These are phyloP conservation scores for Geotrichum klebahnii DNA, from an alignment of 1,139 yeast genomes.

Conservation along the genomic window DNA sequence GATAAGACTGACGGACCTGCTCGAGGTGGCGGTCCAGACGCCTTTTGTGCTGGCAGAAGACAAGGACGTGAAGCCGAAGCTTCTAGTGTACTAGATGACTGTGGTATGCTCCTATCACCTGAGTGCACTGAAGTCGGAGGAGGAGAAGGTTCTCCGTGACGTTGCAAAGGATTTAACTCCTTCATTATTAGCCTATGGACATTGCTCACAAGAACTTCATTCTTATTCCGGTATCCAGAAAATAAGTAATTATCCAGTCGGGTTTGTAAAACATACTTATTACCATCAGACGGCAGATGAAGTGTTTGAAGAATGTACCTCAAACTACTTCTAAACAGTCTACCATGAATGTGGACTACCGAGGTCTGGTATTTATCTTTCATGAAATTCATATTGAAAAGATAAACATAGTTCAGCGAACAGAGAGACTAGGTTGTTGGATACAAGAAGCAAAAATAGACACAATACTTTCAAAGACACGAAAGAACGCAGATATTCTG, in stretches of 20 bases:
- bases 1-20: too few relatives aligned
- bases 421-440: too few relatives aligned
- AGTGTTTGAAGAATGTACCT: slow-evolving; percentile 30
- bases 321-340: slow-evolving; percentile 33
- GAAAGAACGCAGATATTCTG: too few relatives aligned
- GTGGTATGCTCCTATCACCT: too few relatives aligned
- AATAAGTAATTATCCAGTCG: slow-evolving; percentile 28
- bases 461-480: background rate
- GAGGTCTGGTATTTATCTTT: slow-evolving; percentile 1
- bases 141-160: background rate
- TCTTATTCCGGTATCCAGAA: slow-evolving; percentile 9
- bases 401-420: too few relatives aligned
- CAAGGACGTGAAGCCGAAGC: too few relatives aligned
- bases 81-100: too few relatives aligned
- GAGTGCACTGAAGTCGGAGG: background rate
- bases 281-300: slow-evolving; percentile 31
- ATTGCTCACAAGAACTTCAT: slow-evolving; percentile 4
- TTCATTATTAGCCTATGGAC: slow-evolving; percentile 7
- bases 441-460: background rate
- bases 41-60: too few relatives aligned
- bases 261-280: slow-evolving; percentile 34
- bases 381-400: too few relatives aligned
- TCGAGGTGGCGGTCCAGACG: too few relatives aligned
- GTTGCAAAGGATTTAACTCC: slow-evolving; percentile 6
- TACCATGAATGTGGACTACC: background rate